Evolutionary conservation across 768 basidiomycete species (phyloP), one percentile per base, ranked within the genome.

Genomic region (Strobilomyces confusus): DNA sequence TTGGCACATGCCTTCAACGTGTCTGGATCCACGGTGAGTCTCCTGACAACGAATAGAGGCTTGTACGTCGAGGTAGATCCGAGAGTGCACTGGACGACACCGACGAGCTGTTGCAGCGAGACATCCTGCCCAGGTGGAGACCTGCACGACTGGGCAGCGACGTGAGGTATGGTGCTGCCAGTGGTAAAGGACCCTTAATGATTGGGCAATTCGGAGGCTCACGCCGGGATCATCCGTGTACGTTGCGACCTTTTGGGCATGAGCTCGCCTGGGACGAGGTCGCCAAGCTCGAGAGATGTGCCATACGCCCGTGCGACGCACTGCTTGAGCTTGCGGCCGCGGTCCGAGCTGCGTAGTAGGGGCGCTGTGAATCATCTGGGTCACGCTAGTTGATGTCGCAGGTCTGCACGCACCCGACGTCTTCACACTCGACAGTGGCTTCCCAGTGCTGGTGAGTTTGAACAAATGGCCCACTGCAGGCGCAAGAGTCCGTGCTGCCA

Each of bases 261-360:
- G 38, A 91, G 74, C 1, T 87, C 86, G 5, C 88, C 88, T 1
- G 90, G 90, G 0, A 91, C 86, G 33, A 92, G 76, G 56, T 89
- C 86, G 5, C 80, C 86, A 49, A 81, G 78, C 60, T 88, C 87
- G 29, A 77, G 61, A 20, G 75, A 68, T 29, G 80, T 57, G 0
- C 61, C 66, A 63, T 80, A 90, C 0, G 72, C 50, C 25, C 78
- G 58, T 13, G 82, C 56, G 15, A 83, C 73, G 20, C 80, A 80
- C 59, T 85, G 82, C 61, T 75, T 84, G 19, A 91, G 76, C 64
- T 87, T 89, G 37, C 83, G 80, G n/a, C n/a, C n/a, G 25, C 86
- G 73, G 62, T 91, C 88, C 9, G 87, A 89, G 66, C 78, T 79
- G 40, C 87, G 79, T 6, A 92, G 72, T 8, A n/a, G n/a, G n/a